A percentile compares a stretch with the other conserved stretches of the same genome.
Evolutionary conservation across 345 rosid genomes (phyloP).

Genomic region (Acer campestre): DNA sequence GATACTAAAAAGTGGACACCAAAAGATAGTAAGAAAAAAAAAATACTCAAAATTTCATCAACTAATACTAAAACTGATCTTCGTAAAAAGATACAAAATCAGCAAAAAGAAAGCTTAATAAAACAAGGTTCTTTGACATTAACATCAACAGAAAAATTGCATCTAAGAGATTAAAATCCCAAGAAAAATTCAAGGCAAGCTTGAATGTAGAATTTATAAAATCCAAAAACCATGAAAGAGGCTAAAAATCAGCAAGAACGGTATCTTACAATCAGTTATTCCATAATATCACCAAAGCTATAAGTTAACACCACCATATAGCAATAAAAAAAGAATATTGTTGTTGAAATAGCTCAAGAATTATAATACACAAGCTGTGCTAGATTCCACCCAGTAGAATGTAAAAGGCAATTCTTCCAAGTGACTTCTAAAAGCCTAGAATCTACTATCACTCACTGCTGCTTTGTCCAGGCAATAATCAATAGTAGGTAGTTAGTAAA

Average conservation of each 20-base stretch:
- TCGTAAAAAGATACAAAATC: neutral
- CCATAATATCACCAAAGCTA: neutral
- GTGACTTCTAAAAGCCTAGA: neutral
- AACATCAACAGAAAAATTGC: neutral
- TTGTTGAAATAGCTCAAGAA: neutral
- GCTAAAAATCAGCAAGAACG: neutral
- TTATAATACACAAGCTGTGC: neutral
- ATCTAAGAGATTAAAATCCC: neutral
- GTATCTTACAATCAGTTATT: neutral
- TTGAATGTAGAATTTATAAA: neutral
- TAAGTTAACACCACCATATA: neutral
- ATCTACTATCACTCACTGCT: neutral
- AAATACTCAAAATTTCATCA: neutral
- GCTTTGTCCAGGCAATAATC: neutral
- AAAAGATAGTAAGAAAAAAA: neutral
- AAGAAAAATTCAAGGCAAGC: neutral
- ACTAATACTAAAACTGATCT: too few relatives aligned
- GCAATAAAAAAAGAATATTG: neutral
- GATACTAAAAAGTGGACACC: neutral
- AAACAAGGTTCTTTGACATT: neutral
- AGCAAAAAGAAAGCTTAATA: neutral
- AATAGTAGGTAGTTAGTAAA: neutral
- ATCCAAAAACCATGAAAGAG: neutral
- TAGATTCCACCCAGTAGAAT: neutral
- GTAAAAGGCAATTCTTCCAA: neutral